Evolutionary conservation across 2,329 filamentous ascomycete genomes (phyloP).

Genomic region (Beauveria sp.): DNA sequence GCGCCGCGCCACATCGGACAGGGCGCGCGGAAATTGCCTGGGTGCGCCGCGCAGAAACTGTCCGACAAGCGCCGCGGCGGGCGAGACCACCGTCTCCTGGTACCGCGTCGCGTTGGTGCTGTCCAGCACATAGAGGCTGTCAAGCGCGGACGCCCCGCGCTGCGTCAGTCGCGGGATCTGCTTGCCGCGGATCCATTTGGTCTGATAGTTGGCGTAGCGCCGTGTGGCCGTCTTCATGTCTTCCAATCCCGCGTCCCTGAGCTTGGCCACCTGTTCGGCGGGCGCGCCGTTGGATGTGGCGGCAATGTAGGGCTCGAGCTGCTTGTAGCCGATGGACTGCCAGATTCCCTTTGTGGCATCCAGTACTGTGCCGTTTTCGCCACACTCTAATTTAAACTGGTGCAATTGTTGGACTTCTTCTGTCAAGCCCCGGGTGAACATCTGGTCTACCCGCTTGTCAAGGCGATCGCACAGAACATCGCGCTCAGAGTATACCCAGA

Average conservation of each 20-base stretch:
- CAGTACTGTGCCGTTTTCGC: slow-evolving; percentile 42
- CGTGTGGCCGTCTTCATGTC: slow-evolving; percentile 75
- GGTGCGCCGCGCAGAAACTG: slow-evolving; percentile 53
- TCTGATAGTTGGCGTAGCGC: slow-evolving; percentile 79
- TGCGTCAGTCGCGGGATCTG: slow-evolving; percentile 61
- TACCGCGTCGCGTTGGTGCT: slow-evolving; percentile 62
- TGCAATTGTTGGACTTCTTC: slow-evolving; percentile 42
- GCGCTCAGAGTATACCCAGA: slow-evolving; percentile 79
- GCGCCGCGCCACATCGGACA: slow-evolving; percentile 42
- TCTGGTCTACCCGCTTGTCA: slow-evolving; percentile 71
- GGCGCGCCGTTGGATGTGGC: slow-evolving; percentile 28
- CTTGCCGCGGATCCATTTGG: slow-evolving; percentile 81
- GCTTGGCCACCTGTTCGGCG: slow-evolving; percentile 38
- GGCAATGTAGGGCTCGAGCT: slow-evolving; percentile 67
- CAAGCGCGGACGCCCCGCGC: slow-evolving; percentile 40
- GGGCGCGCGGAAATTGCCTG: slow-evolving; percentile 42
- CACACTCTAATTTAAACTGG: slow-evolving; percentile 28
- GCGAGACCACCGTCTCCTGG: slow-evolving; percentile 53
- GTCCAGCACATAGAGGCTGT: slow-evolving; percentile 71
- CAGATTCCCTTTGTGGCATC: slow-evolving; percentile 82
- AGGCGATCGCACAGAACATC: slow-evolving; percentile 63
- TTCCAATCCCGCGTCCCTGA: slow-evolving; percentile 57
- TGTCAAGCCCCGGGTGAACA: slow-evolving; percentile 56
- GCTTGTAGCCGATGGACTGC: slow-evolving; percentile 94
- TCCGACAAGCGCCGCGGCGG: slow-evolving; percentile 54